These are phyloP conservation scores for Quercus cerris DNA, from an alignment of 306 rosid genomes.

Conservation along the genomic window DNA sequence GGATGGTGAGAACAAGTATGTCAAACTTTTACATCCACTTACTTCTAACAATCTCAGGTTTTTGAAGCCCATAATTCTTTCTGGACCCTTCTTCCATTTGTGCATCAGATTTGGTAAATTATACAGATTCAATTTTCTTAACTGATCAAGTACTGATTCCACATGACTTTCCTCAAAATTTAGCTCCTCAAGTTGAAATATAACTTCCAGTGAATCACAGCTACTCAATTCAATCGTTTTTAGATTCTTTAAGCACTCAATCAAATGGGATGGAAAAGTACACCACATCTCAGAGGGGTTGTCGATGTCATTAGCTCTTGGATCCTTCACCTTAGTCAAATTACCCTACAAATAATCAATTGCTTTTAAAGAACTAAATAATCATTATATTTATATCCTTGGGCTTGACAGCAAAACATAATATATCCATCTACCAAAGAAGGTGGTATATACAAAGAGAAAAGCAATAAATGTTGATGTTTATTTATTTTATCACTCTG, in stretches of 20 bases:
- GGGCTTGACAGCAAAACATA: too few relatives aligned
- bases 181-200: neutral
- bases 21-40: neutral
- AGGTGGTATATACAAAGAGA: too few relatives aligned
- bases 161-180: neutral
- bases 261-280: neutral
- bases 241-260: neutral
- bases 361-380: too few relatives aligned
- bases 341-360: too few relatives aligned
- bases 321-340: too few relatives aligned
- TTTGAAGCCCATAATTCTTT: neutral
- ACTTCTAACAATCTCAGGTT: neutral
- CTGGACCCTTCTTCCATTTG: neutral
- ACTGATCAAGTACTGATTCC: neutral
- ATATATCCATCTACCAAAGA: too few relatives aligned
- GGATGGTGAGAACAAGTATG: neutral
- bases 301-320: neutral
- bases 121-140: neutral
- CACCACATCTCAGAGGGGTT: neutral
- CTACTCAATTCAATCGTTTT: neutral
- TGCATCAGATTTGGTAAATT: neutral
- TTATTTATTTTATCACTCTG: too few relatives aligned
- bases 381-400: too few relatives aligned
- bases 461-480: too few relatives aligned
- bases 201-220: neutral